Conservation (phyloP, 2,329 filamentous ascomycete species). For the Trichoderma sp. region DNA sequence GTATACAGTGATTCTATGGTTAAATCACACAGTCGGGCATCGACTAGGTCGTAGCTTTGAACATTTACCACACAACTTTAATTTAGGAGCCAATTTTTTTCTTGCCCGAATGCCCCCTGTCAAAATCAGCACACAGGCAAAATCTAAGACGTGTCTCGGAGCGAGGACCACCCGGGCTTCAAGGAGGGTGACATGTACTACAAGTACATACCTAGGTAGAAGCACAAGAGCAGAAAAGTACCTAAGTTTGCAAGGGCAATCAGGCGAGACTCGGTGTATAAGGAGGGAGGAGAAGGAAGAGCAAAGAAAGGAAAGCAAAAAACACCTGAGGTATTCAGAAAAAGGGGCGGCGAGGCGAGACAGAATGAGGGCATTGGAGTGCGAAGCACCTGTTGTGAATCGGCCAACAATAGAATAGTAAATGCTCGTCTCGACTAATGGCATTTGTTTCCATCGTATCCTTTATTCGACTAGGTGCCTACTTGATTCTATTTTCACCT, state of each 20-base stretch:
- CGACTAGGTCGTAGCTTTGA: too few relatives aligned
- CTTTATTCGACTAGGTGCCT: background rate
- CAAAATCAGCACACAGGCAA: background rate
- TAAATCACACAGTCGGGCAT: too few relatives aligned
- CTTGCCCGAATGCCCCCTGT: background rate
- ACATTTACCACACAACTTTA: background rate
- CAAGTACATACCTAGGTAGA: too few relatives aligned
- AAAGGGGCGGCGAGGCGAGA: background rate
- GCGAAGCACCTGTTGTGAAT: background rate
- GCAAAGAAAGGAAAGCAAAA: background rate
- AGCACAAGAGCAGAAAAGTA: background rate
- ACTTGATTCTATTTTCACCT: background rate
- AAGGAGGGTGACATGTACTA: background rate
- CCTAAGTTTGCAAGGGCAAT: background rate
- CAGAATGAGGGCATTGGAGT: background rate
- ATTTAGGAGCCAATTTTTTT: background rate
- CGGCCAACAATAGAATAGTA: background rate
- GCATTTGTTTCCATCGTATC: background rate
- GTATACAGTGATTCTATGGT: too few relatives aligned
- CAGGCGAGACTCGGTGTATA: background rate
- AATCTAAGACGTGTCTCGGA: constrained; percentile 22
- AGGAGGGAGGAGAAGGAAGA: background rate
- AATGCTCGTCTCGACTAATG: background rate
- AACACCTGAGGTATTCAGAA: background rate
- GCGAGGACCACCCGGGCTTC: background rate